Evolutionary conservation across 768 basidiomycete species (phyloP), one percentile per base, ranked within the genome.

Genomic region (Trametes villosa): DNA sequence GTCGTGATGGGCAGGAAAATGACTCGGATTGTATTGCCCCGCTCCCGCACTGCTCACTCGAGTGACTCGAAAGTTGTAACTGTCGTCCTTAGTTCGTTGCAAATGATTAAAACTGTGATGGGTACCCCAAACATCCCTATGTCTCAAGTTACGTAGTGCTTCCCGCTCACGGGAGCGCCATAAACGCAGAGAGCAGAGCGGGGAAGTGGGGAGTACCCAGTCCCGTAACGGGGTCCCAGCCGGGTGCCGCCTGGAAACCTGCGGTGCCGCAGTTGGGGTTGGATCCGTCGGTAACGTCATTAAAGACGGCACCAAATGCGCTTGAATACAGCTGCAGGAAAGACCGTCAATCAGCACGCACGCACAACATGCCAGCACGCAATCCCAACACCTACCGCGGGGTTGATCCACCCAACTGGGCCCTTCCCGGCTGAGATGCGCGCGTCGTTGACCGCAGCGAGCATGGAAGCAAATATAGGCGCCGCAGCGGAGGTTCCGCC

Each of bases 401-500:
- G 72, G 57, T 75, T 74, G 36, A 76, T 61, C 68, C 72, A 76
- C 2, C 75, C 75, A 8, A 76, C 65, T 1, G 74, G 49, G 4
- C 64, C 33, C 49, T 65, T 67, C 1, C 70, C 68, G 13, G 58
- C 60, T 3, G 69, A 54, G 33, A 75, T 34, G n/a, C 64, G 65
- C 17, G 63, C 65, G 51, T 72, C 74, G 42, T 76, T 76, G 24
- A 89, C 70, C 1, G 88, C 78, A 4, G 86, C 78, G 9, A 89
- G 74, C 40, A 90, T 74, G 17, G 78, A 82, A 8, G 89, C 81
- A 53, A 90, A 85, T 0, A 85, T 77, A 1, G 88, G 89, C 9
- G 84, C 65, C 1, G 87, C 69, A 1, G 83, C 83, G 9, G 86
- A 87, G 0, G 89, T 91, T 27, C 89, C 89, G 0, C 72, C 79